Conservation (phyloP, 345 rosid species). For the Cochlearia excelsa region DNA sequence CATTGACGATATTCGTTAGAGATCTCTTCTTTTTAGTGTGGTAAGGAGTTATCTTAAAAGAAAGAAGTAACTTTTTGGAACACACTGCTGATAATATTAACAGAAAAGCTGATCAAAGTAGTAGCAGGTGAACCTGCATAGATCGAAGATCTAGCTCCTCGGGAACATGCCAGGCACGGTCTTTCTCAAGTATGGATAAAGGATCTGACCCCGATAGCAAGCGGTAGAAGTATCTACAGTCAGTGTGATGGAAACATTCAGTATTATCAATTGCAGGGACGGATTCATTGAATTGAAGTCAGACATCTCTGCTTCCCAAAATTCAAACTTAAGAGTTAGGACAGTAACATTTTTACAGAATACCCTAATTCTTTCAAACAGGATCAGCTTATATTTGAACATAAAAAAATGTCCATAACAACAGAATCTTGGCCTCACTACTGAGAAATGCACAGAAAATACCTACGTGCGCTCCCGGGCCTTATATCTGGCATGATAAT, state of each 20-base stretch:
- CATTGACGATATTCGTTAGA: slow-evolving; percentile 5
- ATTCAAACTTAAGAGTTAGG: neutral
- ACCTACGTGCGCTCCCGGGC: slow-evolving; percentile 94
- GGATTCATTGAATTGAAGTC: neutral
- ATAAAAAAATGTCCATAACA: slow-evolving; percentile 6
- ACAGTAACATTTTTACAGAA: slow-evolving; percentile 8
- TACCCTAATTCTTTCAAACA: slow-evolving; percentile 13
- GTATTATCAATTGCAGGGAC: slow-evolving; percentile 3
- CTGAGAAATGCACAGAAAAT: slow-evolving; percentile 35
- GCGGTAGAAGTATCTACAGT: slow-evolving; percentile 77
- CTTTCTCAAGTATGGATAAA: slow-evolving; percentile 68
- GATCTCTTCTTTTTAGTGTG: neutral
- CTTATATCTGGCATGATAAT: slow-evolving; percentile 85
- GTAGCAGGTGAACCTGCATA: slow-evolving; percentile 63
- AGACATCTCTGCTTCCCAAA: neutral
- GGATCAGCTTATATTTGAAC: neutral
- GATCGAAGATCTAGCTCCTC: slow-evolving; percentile 63
- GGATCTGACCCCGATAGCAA: slow-evolving; percentile 70
- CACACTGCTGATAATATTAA: slow-evolving; percentile 9
- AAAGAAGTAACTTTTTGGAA: neutral
- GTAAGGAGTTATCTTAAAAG: slow-evolving; percentile 1
- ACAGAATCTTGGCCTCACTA: slow-evolving; percentile 18
- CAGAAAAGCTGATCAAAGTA: slow-evolving; percentile 16
- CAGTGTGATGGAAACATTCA: slow-evolving; percentile 18
- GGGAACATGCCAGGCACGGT: slow-evolving; percentile 79